phyloP scores from a whole-genome alignment of 176 grass and related monocot genomes.

The Rhynchospora breviuscula region DNA sequence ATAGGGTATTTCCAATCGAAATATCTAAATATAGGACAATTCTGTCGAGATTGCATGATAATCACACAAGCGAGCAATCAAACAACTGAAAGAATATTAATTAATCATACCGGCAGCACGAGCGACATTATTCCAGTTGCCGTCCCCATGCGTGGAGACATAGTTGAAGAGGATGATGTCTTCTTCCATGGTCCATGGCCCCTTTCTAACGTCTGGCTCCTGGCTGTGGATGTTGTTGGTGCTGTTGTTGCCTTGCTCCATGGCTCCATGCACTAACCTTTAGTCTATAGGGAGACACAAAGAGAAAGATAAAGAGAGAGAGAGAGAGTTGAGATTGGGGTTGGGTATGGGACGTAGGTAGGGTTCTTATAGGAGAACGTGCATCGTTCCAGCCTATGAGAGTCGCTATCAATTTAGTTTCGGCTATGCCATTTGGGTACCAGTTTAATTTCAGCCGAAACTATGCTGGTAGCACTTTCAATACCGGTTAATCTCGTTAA shows the following conservation, averaged over 20 bases:
- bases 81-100: background rate
- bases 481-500: background rate
- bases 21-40: background rate
- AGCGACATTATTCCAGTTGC: conserved; percentile 51
- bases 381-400: background rate
- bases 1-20: too few relatives aligned
- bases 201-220: conserved; percentile 39
- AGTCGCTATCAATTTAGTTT: background rate
- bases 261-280: conserved; percentile 29
- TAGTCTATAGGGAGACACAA: conserved; percentile 7
- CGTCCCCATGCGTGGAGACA: conserved; percentile 43
- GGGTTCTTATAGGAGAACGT: conserved; percentile 13
- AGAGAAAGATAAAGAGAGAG: conserved; percentile 30
- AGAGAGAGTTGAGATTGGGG: conserved; percentile 1
- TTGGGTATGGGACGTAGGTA: conserved; percentile 8
- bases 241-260: conserved; percentile 12
- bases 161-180: conserved; percentile 49
- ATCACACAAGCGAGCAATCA: background rate
- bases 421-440: background rate
- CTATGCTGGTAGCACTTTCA: background rate
- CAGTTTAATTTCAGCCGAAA: background rate
- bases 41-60: background rate
- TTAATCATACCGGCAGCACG: conserved; percentile 27
- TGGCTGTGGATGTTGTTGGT: conserved; percentile 16
- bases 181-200: conserved; percentile 63